These are phyloP conservation scores for Candida sanyaensis DNA, from an alignment of 1,139 yeast genomes.

Conservation along the genomic window DNA sequence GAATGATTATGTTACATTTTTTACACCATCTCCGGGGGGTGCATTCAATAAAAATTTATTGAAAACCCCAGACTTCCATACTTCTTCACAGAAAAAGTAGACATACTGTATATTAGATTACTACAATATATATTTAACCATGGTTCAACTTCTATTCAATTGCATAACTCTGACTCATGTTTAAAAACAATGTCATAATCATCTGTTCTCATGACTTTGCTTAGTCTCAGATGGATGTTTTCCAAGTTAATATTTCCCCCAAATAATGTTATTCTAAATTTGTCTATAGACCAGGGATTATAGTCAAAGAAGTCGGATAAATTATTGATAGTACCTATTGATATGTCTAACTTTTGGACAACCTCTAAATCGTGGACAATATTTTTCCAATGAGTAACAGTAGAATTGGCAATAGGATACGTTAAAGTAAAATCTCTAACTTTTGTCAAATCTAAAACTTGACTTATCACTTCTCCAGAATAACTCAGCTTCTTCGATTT, in stretches of 20 bases:
- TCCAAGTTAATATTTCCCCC: not conserved
- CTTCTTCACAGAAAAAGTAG: constrained; percentile 16
- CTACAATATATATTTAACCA: too few species aligned
- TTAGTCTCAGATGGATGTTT: not conserved
- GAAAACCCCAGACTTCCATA: constrained; percentile 47
- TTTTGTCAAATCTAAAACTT: not conserved
- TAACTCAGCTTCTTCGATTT: not conserved
- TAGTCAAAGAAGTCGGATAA: not conserved
- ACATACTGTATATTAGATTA: not conserved
- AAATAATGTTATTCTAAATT: not conserved
- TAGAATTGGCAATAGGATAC: not conserved
- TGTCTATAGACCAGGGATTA: not conserved
- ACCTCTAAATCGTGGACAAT: not conserved
- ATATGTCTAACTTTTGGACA: not conserved
- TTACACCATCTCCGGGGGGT: constrained; percentile 70
- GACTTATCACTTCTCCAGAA: not conserved
- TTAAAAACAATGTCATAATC: not conserved
- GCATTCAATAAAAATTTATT: constrained; percentile 33
- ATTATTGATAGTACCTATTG: not conserved
- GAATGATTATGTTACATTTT: constrained; percentile 78
- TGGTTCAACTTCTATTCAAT: too few species aligned
- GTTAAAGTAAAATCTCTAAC: not conserved
- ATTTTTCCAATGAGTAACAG: not conserved
- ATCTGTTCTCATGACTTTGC: not conserved
- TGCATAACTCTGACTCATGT: too few species aligned